phyloP scores from a whole-genome alignment of 768 basidiomycete species.

The Postia placenta region DNA sequence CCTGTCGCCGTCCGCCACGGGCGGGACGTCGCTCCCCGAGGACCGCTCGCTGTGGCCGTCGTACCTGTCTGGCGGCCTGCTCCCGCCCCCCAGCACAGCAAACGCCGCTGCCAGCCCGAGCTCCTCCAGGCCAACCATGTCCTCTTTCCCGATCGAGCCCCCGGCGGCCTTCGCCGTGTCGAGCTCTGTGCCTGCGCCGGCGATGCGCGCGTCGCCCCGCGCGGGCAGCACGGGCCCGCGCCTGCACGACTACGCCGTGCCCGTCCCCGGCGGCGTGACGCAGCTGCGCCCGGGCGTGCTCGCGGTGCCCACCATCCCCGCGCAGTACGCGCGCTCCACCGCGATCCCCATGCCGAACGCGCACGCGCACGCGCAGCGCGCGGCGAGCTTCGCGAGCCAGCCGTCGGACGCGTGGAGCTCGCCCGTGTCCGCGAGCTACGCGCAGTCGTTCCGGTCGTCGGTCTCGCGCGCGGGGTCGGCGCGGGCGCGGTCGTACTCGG shows the following conservation, averaged over 20 bases:
- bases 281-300: constrained; percentile 57
- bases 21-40: constrained; percentile 79
- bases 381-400: constrained; percentile 22
- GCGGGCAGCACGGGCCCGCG: constrained; percentile 40
- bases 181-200: constrained; percentile 45
- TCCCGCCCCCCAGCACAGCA: constrained; percentile 43
- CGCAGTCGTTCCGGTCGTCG: constrained; percentile 16
- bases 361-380: constrained; percentile 21
- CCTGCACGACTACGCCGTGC: constrained; percentile 60
- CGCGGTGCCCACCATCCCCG: constrained; percentile 28
- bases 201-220: constrained; percentile 16
- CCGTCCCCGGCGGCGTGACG: constrained; percentile 39
- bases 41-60: constrained; percentile 92
- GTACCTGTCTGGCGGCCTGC: constrained; percentile 65
- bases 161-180: constrained; percentile 29
- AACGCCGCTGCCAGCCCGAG: constrained; percentile 8
- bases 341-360: constrained; percentile 30
- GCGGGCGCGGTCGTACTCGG: constrained; percentile 19
- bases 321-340: constrained; percentile 19
- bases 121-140: constrained; percentile 7
- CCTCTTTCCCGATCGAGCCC: constrained; percentile 13
- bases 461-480: constrained; percentile 10
- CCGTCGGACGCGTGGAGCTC: constrained; percentile 24
- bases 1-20: constrained; percentile 58
- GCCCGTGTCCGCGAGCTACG: constrained; percentile 16